Base-by-base conservation (phyloP, 352 stramenopile genomes). In the Globisporangium splendens region DNA sequence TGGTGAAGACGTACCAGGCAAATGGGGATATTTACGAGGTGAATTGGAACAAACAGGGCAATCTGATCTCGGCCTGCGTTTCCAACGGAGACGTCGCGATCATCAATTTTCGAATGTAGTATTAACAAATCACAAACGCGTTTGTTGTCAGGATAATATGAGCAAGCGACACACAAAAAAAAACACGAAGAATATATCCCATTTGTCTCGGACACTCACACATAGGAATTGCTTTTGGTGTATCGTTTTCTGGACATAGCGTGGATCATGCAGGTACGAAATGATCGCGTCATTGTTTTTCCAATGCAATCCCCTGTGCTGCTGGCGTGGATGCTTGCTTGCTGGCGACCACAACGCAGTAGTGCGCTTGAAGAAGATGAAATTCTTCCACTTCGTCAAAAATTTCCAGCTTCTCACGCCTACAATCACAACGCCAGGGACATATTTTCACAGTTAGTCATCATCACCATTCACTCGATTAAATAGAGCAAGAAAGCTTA, bases 11-110 rank as follows among this genome's bases (percentile, higher is more conserved):
- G 71, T 96, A 93, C 70, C 77, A 96, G 76, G 89, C 86, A 50
- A 86, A 89, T 73, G 91, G 91, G 50, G 97, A 99, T 82, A 99
- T 99, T 77, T 99, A 99, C 83, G 97, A 99, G 78, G 95, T 99
- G 63, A 97, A 97, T 69, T 99, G 97, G 97, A 99, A 98, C 79
- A 80, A 84, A 63, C 66, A 90, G 62, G 86, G 89, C 54, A 81
- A 83, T 67, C 73, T 92, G 67, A 86, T 97, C 70, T 84, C 86
- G 47, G 86, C 86, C 46, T 94, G 86, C 67, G 84, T 90, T 50
- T 94, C 86, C 46, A 93, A 82, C 55, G 84, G 84, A 65, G 83
- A 94, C 69, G 78, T 96, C 60, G 79, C 83, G 69, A 83, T 96
- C 63, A 91, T 96, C 72, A 88, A 88, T 75, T 94, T 94, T 84